Evolutionary conservation across 2,329 filamentous ascomycete genomes (phyloP).

Genomic region (Colletotrichum eremochloae): DNA sequence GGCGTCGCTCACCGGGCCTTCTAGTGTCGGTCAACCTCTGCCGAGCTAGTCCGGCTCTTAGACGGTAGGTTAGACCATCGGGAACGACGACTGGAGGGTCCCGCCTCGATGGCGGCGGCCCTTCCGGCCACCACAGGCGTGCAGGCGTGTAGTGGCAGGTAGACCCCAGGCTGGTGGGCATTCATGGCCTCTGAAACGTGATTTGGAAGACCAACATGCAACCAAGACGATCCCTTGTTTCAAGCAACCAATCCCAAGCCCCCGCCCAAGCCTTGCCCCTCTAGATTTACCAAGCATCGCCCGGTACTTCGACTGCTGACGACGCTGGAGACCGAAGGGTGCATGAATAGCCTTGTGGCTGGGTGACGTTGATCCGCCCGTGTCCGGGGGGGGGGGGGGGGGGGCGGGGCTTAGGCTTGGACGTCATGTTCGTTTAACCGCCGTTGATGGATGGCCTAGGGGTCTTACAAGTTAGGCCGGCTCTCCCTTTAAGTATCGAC

Average conservation of each 20-base stretch:
- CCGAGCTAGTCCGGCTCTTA: constrained; percentile 21
- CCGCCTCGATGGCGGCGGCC: constrained; percentile 2
- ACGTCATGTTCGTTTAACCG: constrained; percentile 31
- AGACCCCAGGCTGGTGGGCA: constrained; percentile 16
- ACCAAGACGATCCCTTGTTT: constrained; percentile 41
- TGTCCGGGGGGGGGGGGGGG: constrained; percentile 1
- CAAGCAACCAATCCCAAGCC: constrained; percentile 19
- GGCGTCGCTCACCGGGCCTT: constrained; percentile 9
- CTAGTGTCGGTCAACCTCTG: constrained; percentile 23
- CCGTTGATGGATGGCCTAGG: background rate
- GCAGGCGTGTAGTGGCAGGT: constrained; percentile 3
- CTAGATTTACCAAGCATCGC: background rate
- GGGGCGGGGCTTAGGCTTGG: constrained; percentile 26
- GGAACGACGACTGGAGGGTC: constrained; percentile 23
- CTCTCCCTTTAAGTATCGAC: constrained; percentile 40
- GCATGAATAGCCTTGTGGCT: constrained; percentile 32
- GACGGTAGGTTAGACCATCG: constrained; percentile 3
- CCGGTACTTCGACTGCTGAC: constrained; percentile 6
- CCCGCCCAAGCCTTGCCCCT: background rate
- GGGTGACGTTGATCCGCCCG: constrained; percentile 30
- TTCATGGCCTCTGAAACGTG: constrained; percentile 36
- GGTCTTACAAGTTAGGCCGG: background rate
- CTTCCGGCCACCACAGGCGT: background rate
- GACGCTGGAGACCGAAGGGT: constrained; percentile 30
- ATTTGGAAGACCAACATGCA: constrained; percentile 29